These are phyloP conservation scores for Aspergillus persii DNA, from an alignment of 2,329 filamentous ascomycete species.

Conservation along the genomic window DNA sequence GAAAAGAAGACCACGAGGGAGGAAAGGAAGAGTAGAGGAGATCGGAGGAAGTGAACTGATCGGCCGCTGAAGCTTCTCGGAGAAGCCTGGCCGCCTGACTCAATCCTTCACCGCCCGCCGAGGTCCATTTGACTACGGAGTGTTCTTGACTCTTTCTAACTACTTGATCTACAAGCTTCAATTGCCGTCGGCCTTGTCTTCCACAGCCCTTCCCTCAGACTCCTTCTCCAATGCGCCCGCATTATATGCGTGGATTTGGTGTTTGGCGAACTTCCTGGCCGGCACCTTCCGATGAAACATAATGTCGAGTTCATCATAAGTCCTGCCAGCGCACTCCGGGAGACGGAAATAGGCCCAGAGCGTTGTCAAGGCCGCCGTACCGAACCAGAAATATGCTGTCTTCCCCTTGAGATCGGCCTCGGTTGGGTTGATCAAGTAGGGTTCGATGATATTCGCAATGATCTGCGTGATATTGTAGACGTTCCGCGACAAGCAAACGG, in stretches of 20 bases:
- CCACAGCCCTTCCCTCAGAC: not conserved
- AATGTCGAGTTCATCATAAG: slow-evolving; percentile 42
- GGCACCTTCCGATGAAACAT: slow-evolving; percentile 39
- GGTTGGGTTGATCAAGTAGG: slow-evolving; percentile 35
- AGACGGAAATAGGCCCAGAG: slow-evolving; percentile 40
- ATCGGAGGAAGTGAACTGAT: not conserved
- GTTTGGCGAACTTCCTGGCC: slow-evolving; percentile 32
- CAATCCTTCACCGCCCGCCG: not conserved
- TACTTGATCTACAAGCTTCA: not conserved
- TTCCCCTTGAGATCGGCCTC: slow-evolving; percentile 40
- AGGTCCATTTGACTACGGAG: not conserved
- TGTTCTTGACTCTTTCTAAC: too few relatives aligned
- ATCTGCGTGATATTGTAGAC: slow-evolving; percentile 51
- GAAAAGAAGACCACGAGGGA: not conserved
- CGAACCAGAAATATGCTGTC: slow-evolving; percentile 43
- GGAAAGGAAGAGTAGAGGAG: not conserved
- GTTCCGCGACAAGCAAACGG: slow-evolving; percentile 52
- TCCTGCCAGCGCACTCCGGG: slow-evolving; percentile 38
- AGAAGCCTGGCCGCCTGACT: not conserved
- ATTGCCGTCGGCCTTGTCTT: not conserved
- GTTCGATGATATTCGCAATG: slow-evolving; percentile 39
- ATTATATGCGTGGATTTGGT: slow-evolving; percentile 9
- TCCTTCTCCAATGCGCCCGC: not conserved
- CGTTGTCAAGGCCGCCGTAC: slow-evolving; percentile 24
- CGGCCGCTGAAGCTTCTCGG: slow-evolving; percentile 1